phyloP scores from a whole-genome alignment of 1,139 yeast genomes.

The Saccharomyces hybrid region DNA sequence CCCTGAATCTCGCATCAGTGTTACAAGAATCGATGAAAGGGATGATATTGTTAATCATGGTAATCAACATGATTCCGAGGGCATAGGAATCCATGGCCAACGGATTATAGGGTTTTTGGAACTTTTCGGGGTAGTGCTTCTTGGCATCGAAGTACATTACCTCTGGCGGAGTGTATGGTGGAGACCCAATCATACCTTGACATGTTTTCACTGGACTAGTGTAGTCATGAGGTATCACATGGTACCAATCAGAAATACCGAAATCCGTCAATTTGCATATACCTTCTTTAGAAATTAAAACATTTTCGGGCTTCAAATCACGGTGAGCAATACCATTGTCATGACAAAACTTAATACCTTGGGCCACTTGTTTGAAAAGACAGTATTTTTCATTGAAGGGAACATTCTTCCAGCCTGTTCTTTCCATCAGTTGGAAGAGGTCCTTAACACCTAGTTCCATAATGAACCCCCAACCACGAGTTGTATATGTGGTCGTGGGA shows the following conservation, averaged over 20 bases:
- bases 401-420: slow-evolving; percentile 42
- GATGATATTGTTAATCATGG: slow-evolving; percentile 49
- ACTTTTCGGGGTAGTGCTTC: slow-evolving; percentile 24
- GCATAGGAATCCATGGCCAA: slow-evolving; percentile 70
- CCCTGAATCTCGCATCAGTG: slow-evolving; percentile 50
- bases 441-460: slow-evolving; percentile 66
- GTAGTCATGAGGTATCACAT: slow-evolving; percentile 48
- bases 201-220: slow-evolving; percentile 41
- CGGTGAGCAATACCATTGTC: slow-evolving; percentile 79
- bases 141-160: slow-evolving; percentile 47
- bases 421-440: slow-evolving; percentile 52
- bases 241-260: slow-evolving; percentile 66
- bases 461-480: slow-evolving; percentile 73
- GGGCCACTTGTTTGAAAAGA: slow-evolving; percentile 42
- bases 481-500: slow-evolving; percentile 47
- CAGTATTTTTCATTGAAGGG: slow-evolving; percentile 48
- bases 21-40: slow-evolving; percentile 52
- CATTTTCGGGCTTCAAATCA: slow-evolving; percentile 90
- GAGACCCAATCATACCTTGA: slow-evolving; percentile 56
- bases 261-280: slow-evolving; percentile 67
- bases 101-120: slow-evolving; percentile 49
- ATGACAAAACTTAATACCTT: slow-evolving; percentile 66
- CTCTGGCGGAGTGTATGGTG: slow-evolving; percentile 77
- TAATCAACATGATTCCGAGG: slow-evolving; percentile 57
- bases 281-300: slow-evolving; percentile 53